Evolutionary conservation across 2,329 filamentous ascomycete species (phyloP).

Genomic region (Plectosphaerella sp.): DNA sequence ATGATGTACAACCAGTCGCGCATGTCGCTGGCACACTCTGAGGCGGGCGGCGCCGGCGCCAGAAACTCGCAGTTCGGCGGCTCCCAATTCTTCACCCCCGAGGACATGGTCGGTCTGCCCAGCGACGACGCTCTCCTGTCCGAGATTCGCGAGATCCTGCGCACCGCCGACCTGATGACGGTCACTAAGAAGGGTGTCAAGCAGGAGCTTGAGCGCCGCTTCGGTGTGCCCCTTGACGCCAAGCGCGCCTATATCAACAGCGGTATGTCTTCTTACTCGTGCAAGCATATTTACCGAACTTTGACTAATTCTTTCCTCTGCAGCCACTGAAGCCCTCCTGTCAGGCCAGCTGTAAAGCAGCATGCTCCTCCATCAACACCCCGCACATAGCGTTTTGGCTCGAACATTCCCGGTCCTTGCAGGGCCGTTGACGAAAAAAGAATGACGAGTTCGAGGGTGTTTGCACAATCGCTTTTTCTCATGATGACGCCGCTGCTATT

Average conservation of each 20-base stretch:
- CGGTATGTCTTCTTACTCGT: conserved; percentile 54
- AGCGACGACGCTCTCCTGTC: conserved; percentile 85
- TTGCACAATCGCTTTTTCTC: no score
- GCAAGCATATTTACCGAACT: neutral
- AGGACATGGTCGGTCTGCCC: conserved; percentile 71
- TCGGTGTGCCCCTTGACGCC: conserved; percentile 78
- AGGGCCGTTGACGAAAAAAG: no score
- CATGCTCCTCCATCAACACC: neutral
- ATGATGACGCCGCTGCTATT: no score
- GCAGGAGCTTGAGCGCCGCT: conserved; percentile 83
- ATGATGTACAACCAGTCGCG: conserved; percentile 57
- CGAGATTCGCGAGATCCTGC: conserved; percentile 91
- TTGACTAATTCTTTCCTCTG: conserved; percentile 11
- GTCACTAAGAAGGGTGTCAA: conserved; percentile 99
- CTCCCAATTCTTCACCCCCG: conserved; percentile 54
- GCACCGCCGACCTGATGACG: conserved; percentile 90
- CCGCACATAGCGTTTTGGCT: no score
- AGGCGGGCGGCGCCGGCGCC: conserved; percentile 48
- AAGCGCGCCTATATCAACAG: conserved; percentile 93
- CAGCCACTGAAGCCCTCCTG: conserved; percentile 73
- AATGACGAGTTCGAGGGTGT: no score
- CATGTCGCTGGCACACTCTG: conserved; percentile 76
- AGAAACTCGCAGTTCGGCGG: conserved; percentile 59
- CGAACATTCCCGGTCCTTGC: no score
- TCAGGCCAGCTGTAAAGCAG: conserved; percentile 64